A percentile compares a stretch with the other conserved stretches of the same genome.
Conservation (phyloP, 345 rosid genomes). For the Melaleuca quinquenervia region DNA sequence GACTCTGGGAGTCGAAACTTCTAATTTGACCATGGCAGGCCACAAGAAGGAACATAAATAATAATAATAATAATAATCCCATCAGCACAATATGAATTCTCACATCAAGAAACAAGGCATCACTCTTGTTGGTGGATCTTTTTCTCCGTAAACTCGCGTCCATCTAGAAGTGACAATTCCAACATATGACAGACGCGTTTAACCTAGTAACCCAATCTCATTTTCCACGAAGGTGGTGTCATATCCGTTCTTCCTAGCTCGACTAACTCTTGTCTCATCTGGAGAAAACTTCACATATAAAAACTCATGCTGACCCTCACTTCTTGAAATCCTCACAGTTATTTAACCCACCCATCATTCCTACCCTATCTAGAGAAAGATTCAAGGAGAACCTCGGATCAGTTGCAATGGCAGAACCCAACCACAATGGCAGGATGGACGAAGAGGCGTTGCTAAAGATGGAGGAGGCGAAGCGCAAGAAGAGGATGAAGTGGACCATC, state of each 20-base stretch:
- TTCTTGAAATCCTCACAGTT: background rate
- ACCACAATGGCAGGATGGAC: background rate
- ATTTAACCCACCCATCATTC: background rate
- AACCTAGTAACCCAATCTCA: background rate
- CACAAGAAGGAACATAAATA: background rate
- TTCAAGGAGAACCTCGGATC: background rate
- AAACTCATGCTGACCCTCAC: background rate
- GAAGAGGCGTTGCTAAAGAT: background rate
- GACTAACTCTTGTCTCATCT: background rate
- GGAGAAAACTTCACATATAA: background rate
- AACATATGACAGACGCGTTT: background rate
- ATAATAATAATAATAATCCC: no score
- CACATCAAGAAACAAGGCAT: background rate
- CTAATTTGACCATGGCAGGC: background rate
- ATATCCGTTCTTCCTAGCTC: background rate
- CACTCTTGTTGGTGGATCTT: background rate
- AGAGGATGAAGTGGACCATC: constrained; percentile 9
- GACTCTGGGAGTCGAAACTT: background rate
- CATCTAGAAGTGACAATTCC: background rate
- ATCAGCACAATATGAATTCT: background rate
- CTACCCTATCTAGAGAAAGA: background rate
- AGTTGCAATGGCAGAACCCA: background rate
- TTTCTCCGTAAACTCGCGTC: background rate
- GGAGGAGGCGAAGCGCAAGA: constrained; percentile 9
- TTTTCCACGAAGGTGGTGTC: background rate